Conservation (phyloP, 164 flowering plant genomes). For the Chimonanthus salicifolius region DNA sequence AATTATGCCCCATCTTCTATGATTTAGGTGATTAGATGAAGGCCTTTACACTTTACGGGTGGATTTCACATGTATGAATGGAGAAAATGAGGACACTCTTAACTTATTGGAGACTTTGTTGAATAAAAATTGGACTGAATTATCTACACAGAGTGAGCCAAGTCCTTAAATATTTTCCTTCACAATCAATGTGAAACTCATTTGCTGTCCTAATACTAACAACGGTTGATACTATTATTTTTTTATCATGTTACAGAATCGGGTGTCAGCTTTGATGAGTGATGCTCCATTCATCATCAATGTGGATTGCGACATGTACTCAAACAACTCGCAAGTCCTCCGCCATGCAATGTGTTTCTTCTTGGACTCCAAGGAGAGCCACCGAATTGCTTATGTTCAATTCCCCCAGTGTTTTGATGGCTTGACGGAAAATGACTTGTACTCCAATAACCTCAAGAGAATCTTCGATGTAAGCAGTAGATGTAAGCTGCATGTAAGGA, state of each 20-base stretch:
- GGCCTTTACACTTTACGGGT: too few species aligned
- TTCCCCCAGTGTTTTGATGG: conserved; percentile 25
- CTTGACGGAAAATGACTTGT: conserved; percentile 20
- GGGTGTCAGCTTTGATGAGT: conserved; percentile 25
- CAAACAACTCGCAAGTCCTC: conserved; percentile 24
- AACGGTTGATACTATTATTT: not conserved
- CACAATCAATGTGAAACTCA: too few species aligned
- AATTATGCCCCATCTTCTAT: not conserved
- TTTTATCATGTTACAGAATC: conserved; percentile 13
- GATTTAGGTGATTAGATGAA: too few species aligned
- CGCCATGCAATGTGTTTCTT: conserved; percentile 22
- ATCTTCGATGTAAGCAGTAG: conserved; percentile 13
- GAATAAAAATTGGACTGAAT: too few species aligned
- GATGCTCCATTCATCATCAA: conserved; percentile 29
- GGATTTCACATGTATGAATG: too few species aligned
- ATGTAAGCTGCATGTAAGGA: too few species aligned
- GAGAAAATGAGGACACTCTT: too few species aligned
- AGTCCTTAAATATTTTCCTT: too few species aligned
- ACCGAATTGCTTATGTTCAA: conserved; percentile 23
- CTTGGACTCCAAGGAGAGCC: conserved; percentile 17
- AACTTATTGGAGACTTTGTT: too few species aligned
- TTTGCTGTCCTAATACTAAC: too few species aligned
- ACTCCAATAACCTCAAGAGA: conserved; percentile 22
- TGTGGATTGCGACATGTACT: conserved; percentile 32
- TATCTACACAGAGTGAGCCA: too few species aligned